A percentile compares a stretch with the other conserved stretches of the same genome.
phyloP scores from a whole-genome alignment of 768 basidiomycete species.

The Panellus pusillus region DNA sequence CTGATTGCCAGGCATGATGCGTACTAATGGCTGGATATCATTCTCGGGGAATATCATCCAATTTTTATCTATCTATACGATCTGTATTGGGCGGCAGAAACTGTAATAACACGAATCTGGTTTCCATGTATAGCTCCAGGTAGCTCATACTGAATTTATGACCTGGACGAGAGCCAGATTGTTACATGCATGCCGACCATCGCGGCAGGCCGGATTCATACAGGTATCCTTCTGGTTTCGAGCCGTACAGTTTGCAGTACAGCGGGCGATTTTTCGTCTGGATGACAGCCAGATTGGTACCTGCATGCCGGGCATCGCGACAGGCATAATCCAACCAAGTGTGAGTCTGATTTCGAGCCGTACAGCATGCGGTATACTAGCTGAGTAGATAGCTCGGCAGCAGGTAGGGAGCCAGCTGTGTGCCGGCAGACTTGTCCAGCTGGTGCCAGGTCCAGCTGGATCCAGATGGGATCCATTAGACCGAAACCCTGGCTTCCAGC shows the following conservation, averaged over 20 bases:
- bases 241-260: background rate
- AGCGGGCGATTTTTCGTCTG: too few relatives aligned
- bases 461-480: background rate
- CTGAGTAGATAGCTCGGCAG: background rate
- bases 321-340: background rate
- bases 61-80: too few relatives aligned
- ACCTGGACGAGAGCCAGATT: too few relatives aligned
- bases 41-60: too few relatives aligned
- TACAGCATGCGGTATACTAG: background rate
- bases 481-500: background rate
- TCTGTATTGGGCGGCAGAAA: too few relatives aligned
- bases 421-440: background rate
- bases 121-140: too few relatives aligned
- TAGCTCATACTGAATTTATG: background rate
- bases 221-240: background rate
- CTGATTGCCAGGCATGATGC: background rate
- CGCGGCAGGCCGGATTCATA: background rate
- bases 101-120: too few relatives aligned
- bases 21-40: background rate
- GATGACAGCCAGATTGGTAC: too few relatives aligned
- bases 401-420: background rate
- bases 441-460: slow-evolving; percentile 1
- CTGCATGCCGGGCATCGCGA: background rate
- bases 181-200: background rate
- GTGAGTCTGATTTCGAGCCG: background rate